phyloP scores from a whole-genome alignment of 495 filamentous ascomycete species.

The Tuber magnatum region DNA sequence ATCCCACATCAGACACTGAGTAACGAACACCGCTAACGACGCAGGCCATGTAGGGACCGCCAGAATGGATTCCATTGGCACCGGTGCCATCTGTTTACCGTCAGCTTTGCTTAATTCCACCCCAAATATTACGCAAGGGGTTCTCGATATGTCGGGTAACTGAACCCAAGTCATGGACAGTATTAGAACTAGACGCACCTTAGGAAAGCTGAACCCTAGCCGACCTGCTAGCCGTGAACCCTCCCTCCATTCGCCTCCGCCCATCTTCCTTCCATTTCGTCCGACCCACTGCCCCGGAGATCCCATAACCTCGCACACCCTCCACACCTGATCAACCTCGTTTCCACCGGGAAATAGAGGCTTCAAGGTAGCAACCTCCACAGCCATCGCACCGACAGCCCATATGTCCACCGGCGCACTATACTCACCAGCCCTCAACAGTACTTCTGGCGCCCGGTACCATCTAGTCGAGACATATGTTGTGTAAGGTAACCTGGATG shows the following conservation, averaged over 20 bases:
- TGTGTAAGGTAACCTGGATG: conserved; percentile 91
- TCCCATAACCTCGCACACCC: conserved; percentile 98
- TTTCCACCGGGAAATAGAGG: conserved; percentile 96
- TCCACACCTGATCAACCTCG: conserved; percentile 98
- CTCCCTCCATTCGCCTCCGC: conserved; percentile 97
- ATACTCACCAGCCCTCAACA: conserved; percentile 92
- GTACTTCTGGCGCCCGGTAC: conserved; percentile 96
- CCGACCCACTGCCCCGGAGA: conserved; percentile 97
- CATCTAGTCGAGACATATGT: conserved; percentile 98
- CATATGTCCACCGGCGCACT: conserved; percentile 98
- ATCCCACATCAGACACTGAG: conserved; percentile 99
- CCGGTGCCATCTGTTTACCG: conserved; percentile 75
- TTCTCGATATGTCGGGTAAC: conserved; percentile 4
- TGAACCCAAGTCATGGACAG: neutral
- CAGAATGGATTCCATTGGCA: conserved; percentile 90
- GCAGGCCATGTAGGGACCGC: conserved; percentile 85
- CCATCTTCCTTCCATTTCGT: conserved; percentile 75
- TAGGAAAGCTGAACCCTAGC: conserved; percentile 96
- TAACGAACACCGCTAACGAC: conserved; percentile 83
- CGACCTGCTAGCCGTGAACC: conserved; percentile 87
- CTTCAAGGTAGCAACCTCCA: conserved; percentile 95
- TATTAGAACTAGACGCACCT: conserved; percentile 47
- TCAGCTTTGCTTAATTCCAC: conserved; percentile 25
- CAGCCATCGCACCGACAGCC: conserved; percentile 98
- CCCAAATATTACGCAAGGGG: conserved; percentile 23